phyloP scores from a whole-genome alignment of 257 asterid genomes.

The Gardenia jasminoides region DNA sequence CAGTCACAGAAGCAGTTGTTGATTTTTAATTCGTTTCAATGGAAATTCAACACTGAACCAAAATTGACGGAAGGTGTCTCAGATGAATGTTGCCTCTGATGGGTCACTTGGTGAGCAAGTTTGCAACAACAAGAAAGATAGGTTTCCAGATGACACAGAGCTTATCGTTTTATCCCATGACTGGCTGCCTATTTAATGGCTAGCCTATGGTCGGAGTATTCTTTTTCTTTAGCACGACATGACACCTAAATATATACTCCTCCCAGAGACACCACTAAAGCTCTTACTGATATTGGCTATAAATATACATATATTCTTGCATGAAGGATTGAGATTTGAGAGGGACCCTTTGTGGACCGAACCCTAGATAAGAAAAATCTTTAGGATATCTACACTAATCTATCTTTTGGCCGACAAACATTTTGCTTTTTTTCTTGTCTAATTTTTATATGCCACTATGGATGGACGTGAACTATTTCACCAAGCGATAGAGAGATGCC shows the following conservation, averaged over 20 bases:
- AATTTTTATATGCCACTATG: constrained; percentile 40
- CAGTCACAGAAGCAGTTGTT: neutral
- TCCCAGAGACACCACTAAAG: constrained; percentile 15
- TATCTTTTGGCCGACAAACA: constrained; percentile 50
- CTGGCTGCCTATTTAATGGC: constrained; percentile 10
- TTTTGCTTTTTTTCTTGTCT: constrained; percentile 33
- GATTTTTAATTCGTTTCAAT: neutral
- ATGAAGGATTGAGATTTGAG: neutral
- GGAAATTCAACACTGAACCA: neutral
- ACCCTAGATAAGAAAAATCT: constrained; percentile 28
- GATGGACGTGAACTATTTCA: constrained; percentile 36
- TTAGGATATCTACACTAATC: constrained; percentile 11
- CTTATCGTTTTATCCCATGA: constrained; percentile 12
- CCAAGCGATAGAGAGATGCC: constrained; percentile 25
- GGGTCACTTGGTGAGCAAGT: constrained; percentile 18
- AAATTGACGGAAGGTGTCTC: constrained; percentile 11
- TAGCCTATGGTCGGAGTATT: neutral
- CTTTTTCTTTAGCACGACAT: constrained; percentile 18
- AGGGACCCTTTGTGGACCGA: constrained; percentile 36
- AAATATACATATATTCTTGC: constrained; percentile 27
- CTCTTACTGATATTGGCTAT: neutral
- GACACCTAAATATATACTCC: constrained; percentile 17
- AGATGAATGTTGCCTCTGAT: constrained; percentile 9
- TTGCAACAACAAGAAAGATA: constrained; percentile 3
- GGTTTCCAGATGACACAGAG: constrained; percentile 6